phyloP scores from a whole-genome alignment of 495 filamentous ascomycete species.

The Podospora australis region DNA sequence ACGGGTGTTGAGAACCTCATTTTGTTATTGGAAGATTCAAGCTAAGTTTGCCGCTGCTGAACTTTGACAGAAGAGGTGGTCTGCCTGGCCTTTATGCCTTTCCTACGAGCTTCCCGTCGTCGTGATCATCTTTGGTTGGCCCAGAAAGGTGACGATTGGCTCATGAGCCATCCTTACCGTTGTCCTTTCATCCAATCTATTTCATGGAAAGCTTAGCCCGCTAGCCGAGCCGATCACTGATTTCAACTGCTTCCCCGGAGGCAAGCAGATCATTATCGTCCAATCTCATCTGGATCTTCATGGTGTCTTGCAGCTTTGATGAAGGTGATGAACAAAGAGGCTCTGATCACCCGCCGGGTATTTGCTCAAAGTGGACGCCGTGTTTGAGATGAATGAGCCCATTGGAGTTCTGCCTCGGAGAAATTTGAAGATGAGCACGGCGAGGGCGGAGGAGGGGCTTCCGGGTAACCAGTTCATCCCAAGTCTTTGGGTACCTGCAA shows the following conservation, averaged over 20 bases:
- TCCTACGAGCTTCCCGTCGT: neutral
- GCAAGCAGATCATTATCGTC: too few species aligned
- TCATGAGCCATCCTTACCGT: too few species aligned
- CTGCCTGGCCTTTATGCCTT: neutral
- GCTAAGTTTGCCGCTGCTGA: neutral
- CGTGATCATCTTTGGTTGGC: neutral
- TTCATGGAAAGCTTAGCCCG: neutral
- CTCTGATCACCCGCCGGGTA: neutral
- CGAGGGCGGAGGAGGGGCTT: conserved; percentile 8
- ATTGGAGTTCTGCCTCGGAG: neutral
- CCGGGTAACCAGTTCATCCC: too few species aligned
- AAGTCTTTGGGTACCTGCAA: too few species aligned
- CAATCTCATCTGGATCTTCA: too few species aligned
- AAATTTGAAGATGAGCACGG: neutral
- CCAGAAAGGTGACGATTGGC: neutral
- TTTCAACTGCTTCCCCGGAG: neutral
- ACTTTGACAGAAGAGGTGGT: neutral
- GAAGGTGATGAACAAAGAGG: neutral
- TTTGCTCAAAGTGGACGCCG: neutral
- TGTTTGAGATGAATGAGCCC: neutral
- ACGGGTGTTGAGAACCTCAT: conserved; percentile 26
- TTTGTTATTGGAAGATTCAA: neutral
- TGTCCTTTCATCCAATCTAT: neutral
- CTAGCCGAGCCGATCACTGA: neutral
- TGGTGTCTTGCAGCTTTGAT: neutral